Base-by-base conservation (phyloP, 192 early-diverging fungal genomes). In the Coemansia sp. region DNA sequence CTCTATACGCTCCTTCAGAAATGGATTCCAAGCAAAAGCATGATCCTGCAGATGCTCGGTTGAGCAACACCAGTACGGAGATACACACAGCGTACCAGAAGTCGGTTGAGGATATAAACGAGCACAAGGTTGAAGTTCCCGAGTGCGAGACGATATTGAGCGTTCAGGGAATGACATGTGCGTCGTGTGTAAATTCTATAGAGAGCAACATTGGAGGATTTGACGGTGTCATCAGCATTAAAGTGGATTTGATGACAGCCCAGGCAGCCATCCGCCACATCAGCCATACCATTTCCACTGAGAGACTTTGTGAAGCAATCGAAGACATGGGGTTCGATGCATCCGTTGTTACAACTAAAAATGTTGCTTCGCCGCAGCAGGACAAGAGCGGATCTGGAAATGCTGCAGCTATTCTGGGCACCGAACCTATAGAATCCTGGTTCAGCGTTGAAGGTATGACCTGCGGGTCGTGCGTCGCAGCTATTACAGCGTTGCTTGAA, bases 401-500 rank as follows among this genome's bases (percentile, higher is more conserved):
- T 43, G 60, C 67, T 16, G 55, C 58, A 16, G 64, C 55, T 17
- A 66, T 74, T 51, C 20, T 69, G 14, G 79, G 79, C 7, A 56
- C 57, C 5, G 54, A 45, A 22, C 75, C 79, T 38, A 71, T 74
- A 4, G 75, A 77, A 2, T 74, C 75, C 9, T 82, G 75, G 74
- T 82, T 77, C 50, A 74, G 49, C 19, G 84, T 98, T 9, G 85
- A 84, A 41, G 97, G 97, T 6, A 99, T 99, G 97, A 97, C 97
- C 17, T 98, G 96, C 77, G 90, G 94, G 5, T 88, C 91, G 0
- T 99, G 97, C 72, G 95, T 99, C 0, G 87, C 87, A 14, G 87
- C 88, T 2, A 88, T 99, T 39, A 93, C 95, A 74, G 86, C 84
- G n/a, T 74, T 89, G 5, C 69, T 97, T 22, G 69, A 75, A 9